Base-by-base conservation (phyloP, 2,329 filamentous ascomycete genomes). In the Paraconiothyrium sp. region DNA sequence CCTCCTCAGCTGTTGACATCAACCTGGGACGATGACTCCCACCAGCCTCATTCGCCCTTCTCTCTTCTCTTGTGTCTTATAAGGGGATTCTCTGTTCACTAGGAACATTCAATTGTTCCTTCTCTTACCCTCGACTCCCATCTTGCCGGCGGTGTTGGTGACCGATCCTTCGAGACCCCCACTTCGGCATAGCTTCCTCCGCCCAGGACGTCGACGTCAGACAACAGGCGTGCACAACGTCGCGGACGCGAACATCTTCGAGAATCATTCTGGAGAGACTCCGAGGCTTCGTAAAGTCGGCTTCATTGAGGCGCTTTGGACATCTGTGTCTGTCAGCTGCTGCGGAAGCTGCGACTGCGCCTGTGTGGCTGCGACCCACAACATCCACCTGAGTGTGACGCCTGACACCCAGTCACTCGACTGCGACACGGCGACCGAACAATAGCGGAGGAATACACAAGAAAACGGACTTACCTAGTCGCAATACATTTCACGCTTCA, bases 301-400 rank as follows among this genome's bases (percentile, higher is more conserved):
- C 11, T 4, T 30, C 35, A 51, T 35, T 10, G 27, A 43, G 14
- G 51, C 37, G n/a, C 34, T 39, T 24, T 54, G 39, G 27, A 22
- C 22, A 16, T 16, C 41, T n/a, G 39, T 4, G n/a, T 50, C 52
- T 48, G 54, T 63, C 60, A 69, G 61, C 59, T 58, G 59, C 35
- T 43, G 46, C 60, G 32, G 58, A 57, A 43, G 54, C 48, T 67
- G 67, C 67, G 51, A 64, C 68, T 70, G 66, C 66, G 69, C 68
- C 67, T 65, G 60, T 63, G 72, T 71, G 70, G 72, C 70, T 72
- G 65, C 52, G 62, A 64, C 60, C 54, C 47, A 52, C 59, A 43
- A 57, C 64, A 54, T 63, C 66, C 68, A 65, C 65, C 68, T 66
- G 67, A 70, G 58, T 51, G n/a, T 64, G 35, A 57, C 72, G 72